Conservation (phyloP, 495 filamentous ascomycete species). For the Aspergillus nanangensis region DNA sequence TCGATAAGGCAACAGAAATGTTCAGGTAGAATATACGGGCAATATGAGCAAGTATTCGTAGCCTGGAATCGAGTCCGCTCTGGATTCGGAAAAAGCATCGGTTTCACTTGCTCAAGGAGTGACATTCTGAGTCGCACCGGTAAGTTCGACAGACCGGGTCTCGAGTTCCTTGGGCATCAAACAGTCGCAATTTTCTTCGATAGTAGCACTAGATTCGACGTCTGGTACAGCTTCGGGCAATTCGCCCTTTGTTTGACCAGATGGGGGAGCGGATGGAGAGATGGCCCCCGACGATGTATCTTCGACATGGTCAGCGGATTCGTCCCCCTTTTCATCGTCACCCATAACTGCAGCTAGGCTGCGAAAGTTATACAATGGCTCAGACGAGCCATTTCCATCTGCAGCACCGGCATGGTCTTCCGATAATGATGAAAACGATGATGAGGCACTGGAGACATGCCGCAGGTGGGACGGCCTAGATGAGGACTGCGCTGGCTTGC, state of each 20-base stretch:
- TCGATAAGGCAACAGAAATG: no score
- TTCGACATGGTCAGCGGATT: constrained; percentile 43
- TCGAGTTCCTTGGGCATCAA: constrained; percentile 35
- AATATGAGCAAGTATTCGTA: no score
- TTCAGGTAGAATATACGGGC: no score
- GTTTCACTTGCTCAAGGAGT: constrained; percentile 19
- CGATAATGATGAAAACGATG: constrained; percentile 65
- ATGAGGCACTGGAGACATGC: constrained; percentile 79
- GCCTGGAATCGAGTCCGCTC: neutral
- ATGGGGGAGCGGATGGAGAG: constrained; percentile 1
- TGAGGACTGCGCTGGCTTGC: constrained; percentile 9
- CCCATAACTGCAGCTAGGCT: constrained; percentile 85
- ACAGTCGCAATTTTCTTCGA: constrained; percentile 10
- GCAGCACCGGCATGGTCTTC: constrained; percentile 38
- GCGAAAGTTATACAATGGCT: constrained; percentile 88
- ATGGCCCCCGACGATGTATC: constrained; percentile 19
- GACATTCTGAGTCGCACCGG: constrained; percentile 18
- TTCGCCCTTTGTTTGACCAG: constrained; percentile 1
- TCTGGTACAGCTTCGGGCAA: neutral
- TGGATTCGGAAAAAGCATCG: neutral
- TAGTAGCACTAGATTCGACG: constrained; percentile 7
- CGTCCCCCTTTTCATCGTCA: constrained; percentile 50
- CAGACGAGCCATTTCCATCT: constrained; percentile 50
- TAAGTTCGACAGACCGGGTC: constrained; percentile 36
- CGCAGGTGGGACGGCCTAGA: constrained; percentile 62